These are phyloP conservation scores for Groenewaldozyma salmanticensis DNA, from an alignment of 805 yeast genomes.

Conservation along the genomic window DNA sequence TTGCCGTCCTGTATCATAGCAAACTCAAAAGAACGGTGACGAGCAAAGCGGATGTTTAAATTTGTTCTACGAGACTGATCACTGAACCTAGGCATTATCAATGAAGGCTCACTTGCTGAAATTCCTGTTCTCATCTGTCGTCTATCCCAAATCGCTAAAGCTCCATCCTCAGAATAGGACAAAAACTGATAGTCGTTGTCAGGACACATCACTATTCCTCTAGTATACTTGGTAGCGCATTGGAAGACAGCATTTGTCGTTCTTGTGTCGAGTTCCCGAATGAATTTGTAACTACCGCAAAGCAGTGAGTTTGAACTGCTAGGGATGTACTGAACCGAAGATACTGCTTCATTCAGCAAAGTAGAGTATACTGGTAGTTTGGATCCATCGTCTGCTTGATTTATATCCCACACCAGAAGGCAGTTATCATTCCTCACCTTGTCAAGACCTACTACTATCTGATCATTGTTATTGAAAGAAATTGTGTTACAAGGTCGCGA, in stretches of 20 bases:
- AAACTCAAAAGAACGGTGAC: constrained; percentile 58
- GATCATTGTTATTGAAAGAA: constrained; percentile 54
- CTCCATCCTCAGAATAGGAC: constrained; percentile 74
- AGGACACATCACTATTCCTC: constrained; percentile 61
- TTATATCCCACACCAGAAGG: constrained; percentile 70
- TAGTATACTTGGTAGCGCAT: constrained; percentile 63
- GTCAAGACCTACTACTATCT: constrained; percentile 72
- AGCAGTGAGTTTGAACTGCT: constrained; percentile 45
- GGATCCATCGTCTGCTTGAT: constrained; percentile 1
- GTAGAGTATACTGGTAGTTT: constrained; percentile 31
- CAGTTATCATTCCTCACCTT: constrained; percentile 68
- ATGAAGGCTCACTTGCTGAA: constrained; percentile 14
- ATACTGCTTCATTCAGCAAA: constrained; percentile 64
- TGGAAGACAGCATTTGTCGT: constrained; percentile 46
- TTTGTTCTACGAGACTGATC: constrained; percentile 6
- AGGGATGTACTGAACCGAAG: constrained; percentile 59
- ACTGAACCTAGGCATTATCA: constrained; percentile 16
- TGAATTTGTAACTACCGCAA: constrained; percentile 66
- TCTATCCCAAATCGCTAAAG: constrained; percentile 54
- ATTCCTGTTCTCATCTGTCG: constrained; percentile 19
- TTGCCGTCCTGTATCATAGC: constrained; percentile 74
- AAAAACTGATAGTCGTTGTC: constrained; percentile 58
- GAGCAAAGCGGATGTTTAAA: constrained; percentile 31
- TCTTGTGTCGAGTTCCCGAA: constrained; percentile 71
- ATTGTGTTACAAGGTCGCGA: constrained; percentile 67